Evolutionary conservation across 2,329 filamentous ascomycete genomes (phyloP), one percentile per base, ranked within the genome.

Genomic region (Ceratocystis albifundus): DNA sequence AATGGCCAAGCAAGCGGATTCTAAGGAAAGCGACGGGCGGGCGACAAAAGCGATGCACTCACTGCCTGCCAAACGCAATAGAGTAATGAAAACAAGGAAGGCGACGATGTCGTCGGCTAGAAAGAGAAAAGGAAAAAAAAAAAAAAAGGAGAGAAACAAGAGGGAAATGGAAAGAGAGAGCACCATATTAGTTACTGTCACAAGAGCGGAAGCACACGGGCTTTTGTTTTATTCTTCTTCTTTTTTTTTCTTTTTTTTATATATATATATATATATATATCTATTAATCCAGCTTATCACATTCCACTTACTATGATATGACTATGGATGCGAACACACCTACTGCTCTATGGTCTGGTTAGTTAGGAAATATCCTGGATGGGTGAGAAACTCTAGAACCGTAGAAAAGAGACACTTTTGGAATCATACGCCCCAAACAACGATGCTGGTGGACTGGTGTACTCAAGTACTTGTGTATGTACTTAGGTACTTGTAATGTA

Each of bases 331-430:
- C 4, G 22, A 25, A 7, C n/a, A 48, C 45, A 48, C 17, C 48
- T 53, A 28, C 48, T 3, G 6, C 48, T 53, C 53, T 10, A 36
- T 17, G 53, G 25, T 30, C 28, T 59, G 53, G 53, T 10, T 30
- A 32, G 28, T 59, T 30, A 59, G 32, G 53, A 59, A 36, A 59
- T 28, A 59, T 59, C 53, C 53, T 59, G 28, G 53, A 59, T n/a
- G 22, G 46, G 46, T n/a, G 53, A 59, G 28, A 32, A 30, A 59
- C 53, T 59, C 53, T 59, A 32, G 53, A 59, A 32, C 53, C 53
- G 10, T 10, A 17, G 32, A 59, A 17, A 59, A 59, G 53, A 59
- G 25, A 59, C 53, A 59, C 53, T 59, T 59, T 59, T 15, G 53
- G 53, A 59, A 59, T 59, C 53, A 17, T 32, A 59, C 53, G 12